phyloP scores from a whole-genome alignment of 768 basidiomycete species.

The Daedaleopsis nitida region DNA sequence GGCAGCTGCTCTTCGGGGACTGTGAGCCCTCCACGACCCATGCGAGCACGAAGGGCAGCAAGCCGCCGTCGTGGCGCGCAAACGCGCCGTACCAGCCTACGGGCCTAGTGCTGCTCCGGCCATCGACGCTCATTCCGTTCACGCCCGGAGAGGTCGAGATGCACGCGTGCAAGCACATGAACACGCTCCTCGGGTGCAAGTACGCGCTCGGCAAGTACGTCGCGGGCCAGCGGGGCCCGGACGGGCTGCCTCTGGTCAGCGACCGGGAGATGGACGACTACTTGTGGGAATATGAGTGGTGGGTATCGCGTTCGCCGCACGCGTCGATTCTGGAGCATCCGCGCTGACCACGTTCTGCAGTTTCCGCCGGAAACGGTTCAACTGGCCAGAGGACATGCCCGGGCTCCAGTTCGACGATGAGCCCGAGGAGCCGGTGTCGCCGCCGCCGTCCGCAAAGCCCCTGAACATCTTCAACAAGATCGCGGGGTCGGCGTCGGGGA shows the following conservation, averaged over 20 bases:
- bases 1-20: conserved; percentile 22
- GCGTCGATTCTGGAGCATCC: too few relatives aligned
- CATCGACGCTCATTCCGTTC: conserved; percentile 62
- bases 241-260: conserved; percentile 25
- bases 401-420: conserved; percentile 20
- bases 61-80: conserved; percentile 9
- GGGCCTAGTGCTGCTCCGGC: conserved; percentile 56
- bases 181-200: conserved; percentile 63
- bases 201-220: conserved; percentile 57
- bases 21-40: neutral
- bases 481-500: conserved; percentile 1
- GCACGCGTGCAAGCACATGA: conserved; percentile 72
- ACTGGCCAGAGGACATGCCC: conserved; percentile 58
- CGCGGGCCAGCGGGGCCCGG: conserved; percentile 30
- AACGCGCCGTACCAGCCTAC: conserved; percentile 50
- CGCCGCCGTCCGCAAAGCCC: neutral
- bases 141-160: conserved; percentile 65
- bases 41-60: neutral
- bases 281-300: conserved; percentile 65
- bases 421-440: conserved; percentile 3
- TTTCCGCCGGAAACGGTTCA: conserved; percentile 67
- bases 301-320: neutral
- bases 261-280: conserved; percentile 36
- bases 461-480: conserved; percentile 4
- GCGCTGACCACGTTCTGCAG: conserved; percentile 34